Evolutionary conservation across 2,329 filamentous ascomycete genomes (phyloP), one percentile per base, ranked within the genome.

Genomic region (Diaporthe citrichinensis): DNA sequence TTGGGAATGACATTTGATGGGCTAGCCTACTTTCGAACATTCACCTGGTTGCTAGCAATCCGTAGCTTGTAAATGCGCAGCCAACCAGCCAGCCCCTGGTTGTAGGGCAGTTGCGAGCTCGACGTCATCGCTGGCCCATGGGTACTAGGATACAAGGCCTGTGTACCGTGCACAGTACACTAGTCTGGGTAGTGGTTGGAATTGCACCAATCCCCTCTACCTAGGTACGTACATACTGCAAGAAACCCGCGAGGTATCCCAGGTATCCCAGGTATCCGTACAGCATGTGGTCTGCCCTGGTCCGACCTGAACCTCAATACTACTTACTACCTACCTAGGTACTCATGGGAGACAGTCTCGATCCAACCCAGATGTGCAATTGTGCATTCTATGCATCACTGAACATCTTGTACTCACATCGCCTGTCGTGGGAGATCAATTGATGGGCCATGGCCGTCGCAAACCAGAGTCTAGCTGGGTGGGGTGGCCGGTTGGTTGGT

Each of bases 51-150:
- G 55, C 55, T 23, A 57, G 28, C 2, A 23, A 34, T 23, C 51
- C 25, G n/a, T n/a, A 28, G 12, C 51, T 20, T 31, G 53, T 3
- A 57, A 17, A 34, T 31, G 17, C 28, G n/a, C 4, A 58, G 31
- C 31, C 53, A 28, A 25, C 4, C 25, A 55, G 15, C 15, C 15
- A 10, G 15, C 28, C 55, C 55, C 55, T 58, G 34, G 39, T 28
- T 49, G 61, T 31, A 53, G 65, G 46, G 67, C 49, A 4, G 34
- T 34, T 36, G 62, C 25, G 46, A 36, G 41, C 23, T 41, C 55
- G 68, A 71, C 68, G 68, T 71, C 68, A 71, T 71, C 68, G 51
- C 51, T 46, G 31, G 68, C 68, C 23, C 36, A 14, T 39, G 36
- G 36, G 36, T 39, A 39, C 36, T 39, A 12, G 36, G 36, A 39